phyloP scores from a whole-genome alignment of 495 filamentous ascomycete species.

The Aspergillus homomorphus region DNA sequence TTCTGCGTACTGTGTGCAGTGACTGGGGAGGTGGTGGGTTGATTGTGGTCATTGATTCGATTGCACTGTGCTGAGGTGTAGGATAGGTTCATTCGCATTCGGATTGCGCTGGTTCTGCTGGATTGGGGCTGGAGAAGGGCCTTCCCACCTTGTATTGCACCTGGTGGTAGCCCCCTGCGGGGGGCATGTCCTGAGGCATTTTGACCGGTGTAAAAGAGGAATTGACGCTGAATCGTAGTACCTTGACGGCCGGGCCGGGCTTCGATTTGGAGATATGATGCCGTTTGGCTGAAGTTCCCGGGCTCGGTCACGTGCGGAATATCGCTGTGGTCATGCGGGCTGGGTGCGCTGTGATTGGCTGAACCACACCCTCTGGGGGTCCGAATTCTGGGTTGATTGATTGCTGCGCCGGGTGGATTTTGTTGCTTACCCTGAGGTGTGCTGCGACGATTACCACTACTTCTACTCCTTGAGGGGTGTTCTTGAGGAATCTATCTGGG shows the following conservation, averaged over 20 bases:
- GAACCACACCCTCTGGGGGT: no score
- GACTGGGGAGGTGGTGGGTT: no score
- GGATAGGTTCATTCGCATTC: background rate
- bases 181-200: conserved; percentile 84
- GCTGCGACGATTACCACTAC: no score
- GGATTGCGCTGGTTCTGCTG: background rate
- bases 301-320: conserved; percentile 31
- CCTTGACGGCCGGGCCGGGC: background rate
- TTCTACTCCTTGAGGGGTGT: no score
- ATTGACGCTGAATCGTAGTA: background rate
- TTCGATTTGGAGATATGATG: conserved; percentile 17
- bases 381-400: background rate
- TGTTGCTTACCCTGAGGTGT: no score
- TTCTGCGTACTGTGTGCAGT: no score
- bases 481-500: background rate
- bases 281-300: conserved; percentile 36
- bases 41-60: no score
- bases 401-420: no score
- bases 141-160: conserved; percentile 90
- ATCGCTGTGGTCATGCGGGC: conserved; percentile 36
- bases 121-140: background rate
- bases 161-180: conserved; percentile 85
- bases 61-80: background rate
- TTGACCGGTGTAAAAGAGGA: conserved; percentile 26
- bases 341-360: conserved; percentile 32